These are phyloP conservation scores for Aspergillus ellipticus DNA, from an alignment of 495 filamentous ascomycete species.

Conservation along the genomic window DNA sequence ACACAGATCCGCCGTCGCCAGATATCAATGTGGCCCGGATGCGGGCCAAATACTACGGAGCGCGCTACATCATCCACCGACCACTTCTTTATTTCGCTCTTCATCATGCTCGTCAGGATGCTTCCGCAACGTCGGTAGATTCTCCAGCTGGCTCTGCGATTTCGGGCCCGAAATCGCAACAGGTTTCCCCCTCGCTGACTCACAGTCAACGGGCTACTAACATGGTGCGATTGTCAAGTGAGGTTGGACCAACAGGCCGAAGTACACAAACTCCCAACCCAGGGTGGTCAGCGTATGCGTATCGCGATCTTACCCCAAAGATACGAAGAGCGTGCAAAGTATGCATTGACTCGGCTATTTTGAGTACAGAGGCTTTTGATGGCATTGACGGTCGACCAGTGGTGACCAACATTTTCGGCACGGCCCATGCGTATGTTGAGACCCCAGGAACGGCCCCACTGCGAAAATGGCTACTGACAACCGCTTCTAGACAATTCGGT, in stretches of 20 bases:
- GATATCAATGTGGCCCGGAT: constrained; percentile 84
- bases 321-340: constrained; percentile 49
- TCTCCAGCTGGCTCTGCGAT: constrained; percentile 29
- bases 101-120: constrained; percentile 40
- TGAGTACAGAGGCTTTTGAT: constrained; percentile 85
- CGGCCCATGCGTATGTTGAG: constrained; percentile 85
- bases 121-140: constrained; percentile 24
- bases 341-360: constrained; percentile 71
- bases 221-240: constrained; percentile 36
- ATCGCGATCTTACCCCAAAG: constrained; percentile 33
- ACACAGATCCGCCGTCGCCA: constrained; percentile 58
- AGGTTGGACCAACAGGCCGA: constrained; percentile 26
- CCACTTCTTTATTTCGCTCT: constrained; percentile 69
- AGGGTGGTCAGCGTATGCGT: constrained; percentile 3
- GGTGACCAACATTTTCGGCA: constrained; percentile 92
- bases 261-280: constrained; percentile 4
- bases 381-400: constrained; percentile 64
- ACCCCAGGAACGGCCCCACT: background rate
- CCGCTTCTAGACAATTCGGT: constrained; percentile 76
- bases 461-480: background rate
- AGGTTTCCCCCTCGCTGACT: constrained; percentile 29
- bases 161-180: constrained; percentile 29
- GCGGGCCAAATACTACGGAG: constrained; percentile 92
- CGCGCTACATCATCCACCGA: constrained; percentile 82
- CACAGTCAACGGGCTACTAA: constrained; percentile 21